Base-by-base conservation (phyloP, 768 basidiomycete species). In the Pilatotrama ljubarskyi region DNA sequence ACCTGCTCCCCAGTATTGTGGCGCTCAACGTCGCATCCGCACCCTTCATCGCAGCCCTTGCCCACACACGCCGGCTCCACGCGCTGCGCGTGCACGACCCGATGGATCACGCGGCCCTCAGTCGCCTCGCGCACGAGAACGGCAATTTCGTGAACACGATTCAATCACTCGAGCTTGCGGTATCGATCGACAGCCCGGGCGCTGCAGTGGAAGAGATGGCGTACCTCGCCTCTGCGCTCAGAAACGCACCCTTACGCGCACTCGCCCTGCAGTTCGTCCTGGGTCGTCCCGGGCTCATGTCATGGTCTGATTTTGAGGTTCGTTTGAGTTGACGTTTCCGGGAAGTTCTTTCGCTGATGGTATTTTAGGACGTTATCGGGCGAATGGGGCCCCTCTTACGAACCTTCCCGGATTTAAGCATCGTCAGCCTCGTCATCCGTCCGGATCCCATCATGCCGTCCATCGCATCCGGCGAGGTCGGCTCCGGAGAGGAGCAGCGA, bases 1-100 rank as follows among this genome's bases (percentile, higher is more conserved):
- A 41, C 3, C 65, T 66, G 26, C 59, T 69, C 6, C 64, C 68
- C 17, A 50, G 54, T 29, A 61, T 71, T 5, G 37, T 55, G 5
- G 68, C 70, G n/a, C 50, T 71, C n/a, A 68, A 66, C 36, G 53
- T 62, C 13, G 32, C 55, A 20, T 58, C 64, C 13, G 49, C 44
- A 1, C 47, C 46, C 15, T 54, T 61, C 26, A 37, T 47, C 15
- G 35, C 22, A 7, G 36, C 36, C 6, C 41, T 48, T 25, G 35
- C 35, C 8, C 38, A 35, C 46, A 62, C 40, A 13, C 55, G 49
- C 37, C 53, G 18, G 13, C 20, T 58, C 24, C 24, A 35, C 24
- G 55, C 50, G 36, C 4, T 55, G 35, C 57, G 59, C 11, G 47
- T 61, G 18, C 58, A 61, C 20, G 48, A 58, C 10, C 46, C 56